Percentiles rank a stretch among this genome's conserved stretches.
Conservation (phyloP, 1,284 basidiomycete species). For the Ceratobasidium sp. region DNA sequence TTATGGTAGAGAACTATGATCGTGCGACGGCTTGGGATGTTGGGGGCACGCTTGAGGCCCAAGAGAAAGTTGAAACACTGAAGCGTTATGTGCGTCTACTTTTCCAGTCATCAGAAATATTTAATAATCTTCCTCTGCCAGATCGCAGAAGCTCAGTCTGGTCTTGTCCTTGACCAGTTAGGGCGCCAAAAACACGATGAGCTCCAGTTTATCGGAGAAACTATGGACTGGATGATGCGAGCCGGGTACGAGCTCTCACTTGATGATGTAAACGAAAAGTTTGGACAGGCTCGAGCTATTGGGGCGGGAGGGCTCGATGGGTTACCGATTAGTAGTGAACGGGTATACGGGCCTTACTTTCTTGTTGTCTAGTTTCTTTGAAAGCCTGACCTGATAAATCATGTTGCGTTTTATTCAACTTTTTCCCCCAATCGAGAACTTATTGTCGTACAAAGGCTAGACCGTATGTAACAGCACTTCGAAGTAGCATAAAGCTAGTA, state of each 20-base stretch:
- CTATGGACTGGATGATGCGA: not conserved
- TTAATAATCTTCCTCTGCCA: not conserved
- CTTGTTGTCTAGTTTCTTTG: not conserved
- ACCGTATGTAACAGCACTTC: too few relatives aligned
- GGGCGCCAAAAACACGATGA: not conserved
- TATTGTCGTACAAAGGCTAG: too few relatives aligned
- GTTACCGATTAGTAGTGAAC: not conserved
- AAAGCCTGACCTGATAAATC: too few relatives aligned
- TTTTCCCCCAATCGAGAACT: too few relatives aligned
- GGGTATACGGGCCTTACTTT: not conserved
- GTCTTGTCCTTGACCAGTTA: not conserved
- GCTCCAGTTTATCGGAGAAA: not conserved
- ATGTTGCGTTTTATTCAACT: too few relatives aligned
- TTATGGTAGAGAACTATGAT: not conserved
- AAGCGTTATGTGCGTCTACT: not conserved
- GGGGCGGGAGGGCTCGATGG: not conserved
- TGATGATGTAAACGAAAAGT: not conserved
- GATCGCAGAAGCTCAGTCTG: not conserved
- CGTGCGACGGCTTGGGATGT: not conserved
- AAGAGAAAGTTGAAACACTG: not conserved
- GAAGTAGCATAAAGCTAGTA: too few relatives aligned
- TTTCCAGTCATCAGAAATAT: not conserved
- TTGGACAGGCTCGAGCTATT: slow-evolving; percentile 4
- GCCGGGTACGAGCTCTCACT: not conserved
- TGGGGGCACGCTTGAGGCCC: not conserved